Evolutionary conservation across 2,329 filamentous ascomycete species (phyloP), one percentile per base, ranked within the genome.

Genomic region (Talaromyces sp.): DNA sequence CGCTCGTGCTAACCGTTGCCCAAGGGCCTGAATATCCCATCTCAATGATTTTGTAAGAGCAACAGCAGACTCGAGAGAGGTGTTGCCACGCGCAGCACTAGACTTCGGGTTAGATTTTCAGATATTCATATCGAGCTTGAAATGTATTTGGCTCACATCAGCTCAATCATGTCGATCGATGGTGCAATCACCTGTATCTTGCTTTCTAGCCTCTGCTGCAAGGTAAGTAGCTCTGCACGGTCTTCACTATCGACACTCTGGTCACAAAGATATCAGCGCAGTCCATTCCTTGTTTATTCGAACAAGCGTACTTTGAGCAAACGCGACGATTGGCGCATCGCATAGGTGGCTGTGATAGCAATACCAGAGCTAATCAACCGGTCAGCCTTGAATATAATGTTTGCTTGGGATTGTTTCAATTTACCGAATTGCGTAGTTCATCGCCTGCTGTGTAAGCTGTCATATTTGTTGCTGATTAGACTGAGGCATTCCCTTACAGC

Each of bases 141-240:
- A 35, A 10, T 3, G 11, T 20, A 20, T n/a, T 2, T 22, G n/a
- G 67, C 81, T 63, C 71, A 89, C 86, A 94, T 94, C 64, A 97
- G 82, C 70, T 96, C 90, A 64, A 96, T 91, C 79, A 96, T 86
- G 69, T 96, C 91, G 65, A 96, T 93, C 9, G 91, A 89, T 1
- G 92, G 92, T 10, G 91, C 91, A 41, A 97, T 86, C 60, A 96
- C 90, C 74, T 86, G 88, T 64, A 97, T 96, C 71, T 96, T 97
- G 71, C 83, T 86, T 63, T 96, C 85, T 3, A 97, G 80, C 1
- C 87, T 82, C 48, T 85, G 80, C 66, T 95, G 91, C 11, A 97
- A 77, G 2, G 76, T 72, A 51, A 84, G 80, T 4, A 97, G 80
- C 69, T 96, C 89, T 54, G 88, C 82, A 45, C 88, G 81, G 24